Evolutionary conservation across 495 filamentous ascomycete genomes (phyloP).

Genomic region (Penicillium parvum): DNA sequence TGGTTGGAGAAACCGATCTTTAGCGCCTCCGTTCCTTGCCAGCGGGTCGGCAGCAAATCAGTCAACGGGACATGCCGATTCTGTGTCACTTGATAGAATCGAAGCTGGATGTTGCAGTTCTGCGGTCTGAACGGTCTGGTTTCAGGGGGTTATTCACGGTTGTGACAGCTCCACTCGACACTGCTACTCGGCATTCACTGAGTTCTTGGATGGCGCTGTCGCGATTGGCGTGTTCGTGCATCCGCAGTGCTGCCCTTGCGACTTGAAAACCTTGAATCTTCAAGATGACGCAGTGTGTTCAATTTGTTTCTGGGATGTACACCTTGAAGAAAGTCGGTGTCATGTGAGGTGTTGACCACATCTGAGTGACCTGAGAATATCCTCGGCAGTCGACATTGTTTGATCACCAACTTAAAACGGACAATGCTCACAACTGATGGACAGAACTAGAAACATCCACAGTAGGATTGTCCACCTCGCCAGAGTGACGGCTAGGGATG

Average conservation of each 20-base stretch:
- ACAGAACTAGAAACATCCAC: neutral
- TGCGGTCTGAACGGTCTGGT: constrained; percentile 7
- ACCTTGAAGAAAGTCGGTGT: neutral
- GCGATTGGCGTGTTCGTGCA: constrained; percentile 12
- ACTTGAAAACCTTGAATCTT: constrained; percentile 4
- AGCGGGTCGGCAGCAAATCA: constrained; percentile 17
- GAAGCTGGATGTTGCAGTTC: constrained; percentile 11
- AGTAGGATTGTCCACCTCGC: neutral
- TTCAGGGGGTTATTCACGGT: no score
- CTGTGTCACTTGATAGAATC: neutral
- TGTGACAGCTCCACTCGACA: constrained; percentile 13
- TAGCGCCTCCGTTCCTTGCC: constrained; percentile 15
- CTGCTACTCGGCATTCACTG: neutral
- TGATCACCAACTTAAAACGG: neutral
- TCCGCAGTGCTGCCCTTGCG: constrained; percentile 10
- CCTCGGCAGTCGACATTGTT: no score
- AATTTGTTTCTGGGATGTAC: neutral
- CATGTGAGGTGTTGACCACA: neutral
- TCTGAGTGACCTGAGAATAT: neutral
- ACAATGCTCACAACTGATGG: neutral
- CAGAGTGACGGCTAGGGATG: constrained; percentile 1
- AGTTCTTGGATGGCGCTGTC: neutral
- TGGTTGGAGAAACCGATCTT: constrained; percentile 1
- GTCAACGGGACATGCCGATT: constrained; percentile 2
- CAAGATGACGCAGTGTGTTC: constrained; percentile 11